Evolutionary conservation across 345 rosid species (phyloP), one percentile per base, ranked within the genome.

Genomic region (Pelargonium nanum): DNA sequence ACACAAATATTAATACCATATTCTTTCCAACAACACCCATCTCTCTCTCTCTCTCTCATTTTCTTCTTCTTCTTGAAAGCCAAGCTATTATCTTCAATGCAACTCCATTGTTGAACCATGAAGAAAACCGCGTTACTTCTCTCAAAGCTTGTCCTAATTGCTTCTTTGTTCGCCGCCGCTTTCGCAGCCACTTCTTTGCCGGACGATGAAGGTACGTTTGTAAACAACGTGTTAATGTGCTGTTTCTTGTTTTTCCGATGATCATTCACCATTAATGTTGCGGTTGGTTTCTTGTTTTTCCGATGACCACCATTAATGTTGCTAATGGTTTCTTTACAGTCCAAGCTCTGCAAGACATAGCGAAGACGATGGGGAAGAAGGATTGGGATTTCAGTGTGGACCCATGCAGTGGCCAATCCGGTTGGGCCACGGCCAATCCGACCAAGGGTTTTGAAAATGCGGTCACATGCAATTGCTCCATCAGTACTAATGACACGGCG

Each of bases 361-460:
- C 65, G 23, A 74, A 54, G 62, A 78, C 50, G 19, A 20, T 87
- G 50, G 77, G 81, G 60, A 84, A 82, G 48, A 12, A 0, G 64
- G 44, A 65, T 13, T 87, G 91, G 91, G 54, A 81, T 15, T 87
- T 81, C 53, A 44, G 16, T 8, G 75, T 75, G 8, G 84, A 88
- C 73, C 90, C 87, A 19, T 85, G 90, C 67, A 68, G 73, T 70
- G 34, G 52, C 8, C 5, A 57, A 50, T 59, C 67, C 7, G 78
- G 82, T 10, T 83, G 91, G 95, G 66, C 34, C 0, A 2, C 20
- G 7, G 19, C 0, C 22, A 51, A 6, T 2, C 13, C 48, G 15
- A 15, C 0, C 16, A 40, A 6, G 15, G 48, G 48, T 12, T 40
- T 0, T 40, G 78, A 68, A 56, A 50, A 68, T 68, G 63, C 30